These are phyloP conservation scores for Neurospora pannonica DNA, from an alignment of 495 filamentous ascomycete species.

Conservation along the genomic window DNA sequence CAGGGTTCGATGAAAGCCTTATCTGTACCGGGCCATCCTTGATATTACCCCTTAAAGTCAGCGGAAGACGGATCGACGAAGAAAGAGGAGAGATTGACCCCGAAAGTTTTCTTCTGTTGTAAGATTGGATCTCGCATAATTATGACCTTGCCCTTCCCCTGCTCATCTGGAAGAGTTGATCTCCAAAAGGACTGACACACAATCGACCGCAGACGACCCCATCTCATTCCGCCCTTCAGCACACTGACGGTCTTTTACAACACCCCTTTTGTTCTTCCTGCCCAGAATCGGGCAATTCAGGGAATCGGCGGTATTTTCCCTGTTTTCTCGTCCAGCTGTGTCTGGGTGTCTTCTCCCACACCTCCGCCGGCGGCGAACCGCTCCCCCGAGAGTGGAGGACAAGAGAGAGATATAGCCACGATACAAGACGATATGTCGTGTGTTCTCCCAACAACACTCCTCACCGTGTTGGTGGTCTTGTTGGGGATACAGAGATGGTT, in stretches of 20 bases:
- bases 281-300: not conserved
- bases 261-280: not conserved
- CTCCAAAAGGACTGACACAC: not conserved
- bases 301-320: not conserved
- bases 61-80: not conserved
- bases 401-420: not conserved
- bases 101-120: not conserved
- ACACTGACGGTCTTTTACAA: not conserved
- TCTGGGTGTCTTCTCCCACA: not conserved
- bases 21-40: not conserved
- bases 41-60: not conserved
- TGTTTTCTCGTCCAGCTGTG: not conserved
- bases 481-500: constrained; percentile 4
- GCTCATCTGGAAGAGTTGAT: not conserved
- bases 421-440: not conserved
- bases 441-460: not conserved
- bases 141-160: not conserved
- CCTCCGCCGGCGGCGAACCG: not conserved
- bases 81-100: not conserved
- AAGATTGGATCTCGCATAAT: not conserved
- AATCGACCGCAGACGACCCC: not conserved
- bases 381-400: not conserved
- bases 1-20: not conserved
- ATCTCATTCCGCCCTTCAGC: not conserved
- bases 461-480: not conserved